These are phyloP conservation scores for Fusarium armeniacum DNA, from an alignment of 2,329 filamentous ascomycete genomes.

Conservation along the genomic window DNA sequence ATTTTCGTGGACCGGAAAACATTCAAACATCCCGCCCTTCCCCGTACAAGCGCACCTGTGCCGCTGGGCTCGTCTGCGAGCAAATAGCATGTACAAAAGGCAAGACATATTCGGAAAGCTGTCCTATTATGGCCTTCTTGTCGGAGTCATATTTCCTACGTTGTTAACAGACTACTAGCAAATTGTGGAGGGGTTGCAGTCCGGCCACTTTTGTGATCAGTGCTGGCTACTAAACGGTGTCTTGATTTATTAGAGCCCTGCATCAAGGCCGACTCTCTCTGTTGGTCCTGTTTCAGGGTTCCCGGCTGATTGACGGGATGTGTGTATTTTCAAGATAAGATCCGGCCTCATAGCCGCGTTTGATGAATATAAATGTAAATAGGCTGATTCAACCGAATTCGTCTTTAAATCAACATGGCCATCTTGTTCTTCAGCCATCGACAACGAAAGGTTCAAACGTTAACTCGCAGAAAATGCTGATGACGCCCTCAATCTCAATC, in stretches of 20 bases:
- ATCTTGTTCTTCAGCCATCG: neutral
- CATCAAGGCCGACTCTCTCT: neutral
- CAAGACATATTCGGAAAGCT: neutral
- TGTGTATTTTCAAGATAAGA: neutral
- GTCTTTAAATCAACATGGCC: neutral
- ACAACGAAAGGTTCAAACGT: neutral
- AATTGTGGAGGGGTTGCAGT: neutral
- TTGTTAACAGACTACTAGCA: neutral
- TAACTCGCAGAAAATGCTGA: neutral
- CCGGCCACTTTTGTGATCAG: neutral
- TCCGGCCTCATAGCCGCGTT: neutral
- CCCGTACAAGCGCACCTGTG: neutral
- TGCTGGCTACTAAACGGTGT: neutral
- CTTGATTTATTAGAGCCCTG: neutral
- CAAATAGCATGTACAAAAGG: neutral
- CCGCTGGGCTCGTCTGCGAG: neutral
- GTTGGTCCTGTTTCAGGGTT: neutral
- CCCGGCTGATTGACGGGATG: neutral
- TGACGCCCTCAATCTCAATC: neutral
- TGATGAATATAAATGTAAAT: neutral
- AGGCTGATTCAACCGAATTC: neutral
- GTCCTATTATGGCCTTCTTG: neutral
- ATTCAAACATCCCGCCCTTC: neutral
- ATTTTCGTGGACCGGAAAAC: neutral
- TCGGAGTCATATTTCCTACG: neutral